Evolutionary conservation across 1,139 yeast genomes (phyloP).

Genomic region (Pichia sp.): DNA sequence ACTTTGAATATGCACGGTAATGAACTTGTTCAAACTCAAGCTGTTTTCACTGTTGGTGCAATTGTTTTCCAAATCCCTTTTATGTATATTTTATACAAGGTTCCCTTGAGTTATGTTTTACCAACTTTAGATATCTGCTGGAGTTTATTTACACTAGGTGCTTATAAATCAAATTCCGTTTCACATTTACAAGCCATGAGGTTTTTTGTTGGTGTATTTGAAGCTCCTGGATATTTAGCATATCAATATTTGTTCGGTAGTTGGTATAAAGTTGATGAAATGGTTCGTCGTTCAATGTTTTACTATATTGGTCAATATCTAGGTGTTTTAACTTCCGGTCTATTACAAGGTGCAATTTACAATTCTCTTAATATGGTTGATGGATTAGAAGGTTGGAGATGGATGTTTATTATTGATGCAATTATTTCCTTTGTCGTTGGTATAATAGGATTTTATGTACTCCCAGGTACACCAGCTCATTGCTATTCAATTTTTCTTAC

Average conservation of each 20-base stretch:
- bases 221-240: slow-evolving; percentile 55
- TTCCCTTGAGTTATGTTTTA: slow-evolving; percentile 50
- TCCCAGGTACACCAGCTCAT: slow-evolving; percentile 64
- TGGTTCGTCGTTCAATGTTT: slow-evolving; percentile 39
- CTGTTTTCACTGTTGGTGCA: slow-evolving; percentile 52
- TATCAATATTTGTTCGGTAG: slow-evolving; percentile 56
- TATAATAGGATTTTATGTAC: slow-evolving; percentile 47
- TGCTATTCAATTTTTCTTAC: slow-evolving; percentile 42
- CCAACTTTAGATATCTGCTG: slow-evolving; percentile 58
- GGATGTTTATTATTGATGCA: slow-evolving; percentile 65
- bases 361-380: slow-evolving; percentile 34
- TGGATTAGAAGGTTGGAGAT: slow-evolving; percentile 58
- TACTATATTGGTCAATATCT: slow-evolving; percentile 41
- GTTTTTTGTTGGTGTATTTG: slow-evolving; percentile 57
- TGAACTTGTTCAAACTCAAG: slow-evolving; percentile 56
- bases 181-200: slow-evolving; percentile 43
- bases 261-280: slow-evolving; percentile 44
- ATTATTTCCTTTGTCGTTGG: slow-evolving; percentile 55
- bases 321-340: slow-evolving; percentile 42
- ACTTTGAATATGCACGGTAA: slow-evolving; percentile 56
- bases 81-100: slow-evolving; percentile 30
- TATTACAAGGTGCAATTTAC: slow-evolving; percentile 33
- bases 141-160: slow-evolving; percentile 58
- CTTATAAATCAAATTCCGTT: slow-evolving; percentile 39
- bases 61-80: slow-evolving; percentile 47